Evolutionary conservation across 192 early-diverging fungal species (phyloP), one percentile per base, ranked within the genome.

Genomic region (Linnemannia zychae): DNA sequence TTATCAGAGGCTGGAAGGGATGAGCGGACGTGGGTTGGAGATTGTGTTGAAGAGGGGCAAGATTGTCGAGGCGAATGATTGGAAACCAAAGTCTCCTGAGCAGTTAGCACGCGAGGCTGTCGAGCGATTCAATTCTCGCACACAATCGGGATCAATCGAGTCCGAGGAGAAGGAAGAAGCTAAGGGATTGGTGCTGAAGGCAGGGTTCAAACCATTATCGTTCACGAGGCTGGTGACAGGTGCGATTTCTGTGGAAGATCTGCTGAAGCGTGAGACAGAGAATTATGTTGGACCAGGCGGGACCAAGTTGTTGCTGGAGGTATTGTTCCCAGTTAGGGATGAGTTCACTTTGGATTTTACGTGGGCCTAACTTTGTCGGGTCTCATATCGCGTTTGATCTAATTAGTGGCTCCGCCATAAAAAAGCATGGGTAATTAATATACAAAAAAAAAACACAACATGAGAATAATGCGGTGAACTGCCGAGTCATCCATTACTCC

Each of bases 171-270:
- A 28, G 20, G n/a, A 18, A 47, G 18, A 74, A 0, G 16, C 17
- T 16, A 6, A 57, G 20, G 34, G 11, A 11, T 22, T 53, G 20
- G n/a, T 82, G 4, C 53, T 72, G 20, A 71, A 16, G 7, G 80
- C 68, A 1, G 48, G 57, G 0, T 76, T 76, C 49, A 53, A 69
- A 44, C 80, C 70, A 16, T n/a, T 76, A 60, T 47, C 57, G 11
- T 76, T 82, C 57, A 82, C 80, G 3, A 31, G 74, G 40, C 36
- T 82, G 3, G 74, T 72, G 40, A 72, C 69, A 12, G 68, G 70
- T 1, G 33, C 65, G 2, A 49, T 72, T 33, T 37, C 49, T 44
- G 57, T 72, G 17, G 70, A 75, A 0, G 72, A 82, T 37, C 7
- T 82, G 48, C 53, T 82, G 68, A 22, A 71, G 18, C 52, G 47